Conservation (phyloP, 768 basidiomycete species). For the Collybia sordida region DNA sequence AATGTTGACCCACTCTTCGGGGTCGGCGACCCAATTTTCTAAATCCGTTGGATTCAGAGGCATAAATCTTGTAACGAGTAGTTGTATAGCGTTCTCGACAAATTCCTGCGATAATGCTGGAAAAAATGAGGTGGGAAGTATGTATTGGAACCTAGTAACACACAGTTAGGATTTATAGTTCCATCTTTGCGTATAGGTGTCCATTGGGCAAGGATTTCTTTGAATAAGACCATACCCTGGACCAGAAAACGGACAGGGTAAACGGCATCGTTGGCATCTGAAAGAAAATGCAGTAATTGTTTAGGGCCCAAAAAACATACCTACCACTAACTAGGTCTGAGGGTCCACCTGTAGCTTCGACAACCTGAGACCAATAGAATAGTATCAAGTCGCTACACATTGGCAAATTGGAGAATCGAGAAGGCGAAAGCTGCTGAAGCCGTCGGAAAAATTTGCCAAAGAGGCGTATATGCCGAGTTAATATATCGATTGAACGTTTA, state of each 20-base stretch:
- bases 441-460: constrained; percentile 84
- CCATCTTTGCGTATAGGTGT: constrained; percentile 63
- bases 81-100: constrained; percentile 68
- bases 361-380: constrained; percentile 82
- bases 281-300: not conserved
- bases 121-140: constrained; percentile 2
- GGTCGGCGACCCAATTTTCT: constrained; percentile 81
- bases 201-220: constrained; percentile 81
- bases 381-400: constrained; percentile 65
- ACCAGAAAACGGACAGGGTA: constrained; percentile 82
- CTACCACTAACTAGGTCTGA: constrained; percentile 57
- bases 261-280: constrained; percentile 62
- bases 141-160: constrained; percentile 12
- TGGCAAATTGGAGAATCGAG: constrained; percentile 64
- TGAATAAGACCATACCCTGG: constrained; percentile 84
- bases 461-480: constrained; percentile 67
- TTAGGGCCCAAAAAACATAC: constrained; percentile 5
- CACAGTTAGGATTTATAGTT: constrained; percentile 58
- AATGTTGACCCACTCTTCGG: constrained; percentile 91
- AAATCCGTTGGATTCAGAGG: constrained; percentile 82
- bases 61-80: constrained; percentile 83
- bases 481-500: constrained; percentile 46
- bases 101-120: constrained; percentile 67
- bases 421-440: constrained; percentile 58
- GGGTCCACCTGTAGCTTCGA: constrained; percentile 61